Evolutionary conservation across 2,329 filamentous ascomycete genomes (phyloP).

Genomic region (Fusarium sarcochroum): DNA sequence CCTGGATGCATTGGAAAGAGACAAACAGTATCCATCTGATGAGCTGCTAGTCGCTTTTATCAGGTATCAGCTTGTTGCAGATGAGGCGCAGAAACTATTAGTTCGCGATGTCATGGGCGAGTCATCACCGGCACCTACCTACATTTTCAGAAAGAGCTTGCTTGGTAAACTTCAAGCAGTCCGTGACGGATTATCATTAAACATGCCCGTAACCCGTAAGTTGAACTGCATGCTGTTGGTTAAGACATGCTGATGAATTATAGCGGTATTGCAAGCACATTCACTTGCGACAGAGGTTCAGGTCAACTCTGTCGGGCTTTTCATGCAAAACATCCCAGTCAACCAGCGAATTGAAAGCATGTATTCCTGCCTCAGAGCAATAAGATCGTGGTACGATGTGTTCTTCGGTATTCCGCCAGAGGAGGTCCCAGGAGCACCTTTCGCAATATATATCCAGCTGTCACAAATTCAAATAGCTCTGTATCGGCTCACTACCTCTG

Average conservation of each 20-base stretch:
- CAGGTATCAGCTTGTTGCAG: constrained; percentile 57
- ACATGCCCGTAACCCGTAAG: constrained; percentile 50
- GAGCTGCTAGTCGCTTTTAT: constrained; percentile 58
- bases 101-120: constrained; percentile 51
- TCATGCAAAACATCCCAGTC: constrained; percentile 52
- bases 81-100: constrained; percentile 55
- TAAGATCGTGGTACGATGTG: constrained; percentile 55
- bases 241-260: constrained; percentile 13
- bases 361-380: constrained; percentile 54
- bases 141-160: constrained; percentile 53
- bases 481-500: constrained; percentile 57
- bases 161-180: constrained; percentile 49
- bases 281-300: constrained; percentile 51
- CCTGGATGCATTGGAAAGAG: constrained; percentile 60
- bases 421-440: constrained; percentile 52
- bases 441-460: constrained; percentile 53
- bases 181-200: constrained; percentile 42
- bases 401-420: constrained; percentile 52
- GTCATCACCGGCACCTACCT: constrained; percentile 48
- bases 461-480: constrained; percentile 56
- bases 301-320: constrained; percentile 53
- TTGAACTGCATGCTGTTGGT: neutral
- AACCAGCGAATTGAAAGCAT: constrained; percentile 53
- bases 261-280: constrained; percentile 52
- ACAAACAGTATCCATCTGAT: constrained; percentile 65